Conservation (phyloP, 208 protist genomes). For the Leptomonas seymouri region DNA sequence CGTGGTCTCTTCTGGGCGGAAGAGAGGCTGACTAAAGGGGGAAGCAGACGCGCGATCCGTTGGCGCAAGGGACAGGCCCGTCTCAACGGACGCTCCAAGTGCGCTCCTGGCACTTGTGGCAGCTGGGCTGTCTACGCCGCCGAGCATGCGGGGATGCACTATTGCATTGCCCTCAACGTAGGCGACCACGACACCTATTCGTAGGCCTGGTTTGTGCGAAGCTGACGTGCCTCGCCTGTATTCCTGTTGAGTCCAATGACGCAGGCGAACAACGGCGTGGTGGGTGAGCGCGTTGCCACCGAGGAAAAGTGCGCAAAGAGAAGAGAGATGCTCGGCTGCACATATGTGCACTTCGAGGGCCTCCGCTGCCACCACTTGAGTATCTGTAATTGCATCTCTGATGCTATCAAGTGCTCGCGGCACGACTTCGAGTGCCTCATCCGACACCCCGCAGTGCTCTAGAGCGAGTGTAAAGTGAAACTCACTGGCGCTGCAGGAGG, state of each 20-base stretch:
- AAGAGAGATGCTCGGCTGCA: too few relatives aligned
- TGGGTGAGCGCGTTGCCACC: constrained; percentile 18
- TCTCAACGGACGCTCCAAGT: background rate
- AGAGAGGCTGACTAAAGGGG: background rate
- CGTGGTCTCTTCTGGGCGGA: background rate
- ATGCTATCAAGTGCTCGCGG: background rate
- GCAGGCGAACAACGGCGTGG: constrained; percentile 9
- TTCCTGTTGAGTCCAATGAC: background rate
- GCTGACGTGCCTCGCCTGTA: background rate
- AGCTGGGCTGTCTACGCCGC: background rate
- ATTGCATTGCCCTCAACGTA: constrained; percentile 36
- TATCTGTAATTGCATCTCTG: background rate
- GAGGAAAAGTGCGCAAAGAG: constrained; percentile 13
- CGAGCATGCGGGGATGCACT: background rate
- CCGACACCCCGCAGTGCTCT: constrained; percentile 13
- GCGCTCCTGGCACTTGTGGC: background rate
- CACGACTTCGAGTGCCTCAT: constrained; percentile 1
- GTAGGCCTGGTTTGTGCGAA: background rate
- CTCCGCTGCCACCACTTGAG: background rate
- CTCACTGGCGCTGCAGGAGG: background rate
- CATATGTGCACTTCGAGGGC: background rate
- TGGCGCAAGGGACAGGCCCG: background rate
- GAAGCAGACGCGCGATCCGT: background rate
- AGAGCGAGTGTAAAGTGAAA: constrained; percentile 4
- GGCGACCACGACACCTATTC: constrained; percentile 1